Base-by-base conservation (phyloP, 345 rosid genomes). In the Hypericum perforatum region DNA sequence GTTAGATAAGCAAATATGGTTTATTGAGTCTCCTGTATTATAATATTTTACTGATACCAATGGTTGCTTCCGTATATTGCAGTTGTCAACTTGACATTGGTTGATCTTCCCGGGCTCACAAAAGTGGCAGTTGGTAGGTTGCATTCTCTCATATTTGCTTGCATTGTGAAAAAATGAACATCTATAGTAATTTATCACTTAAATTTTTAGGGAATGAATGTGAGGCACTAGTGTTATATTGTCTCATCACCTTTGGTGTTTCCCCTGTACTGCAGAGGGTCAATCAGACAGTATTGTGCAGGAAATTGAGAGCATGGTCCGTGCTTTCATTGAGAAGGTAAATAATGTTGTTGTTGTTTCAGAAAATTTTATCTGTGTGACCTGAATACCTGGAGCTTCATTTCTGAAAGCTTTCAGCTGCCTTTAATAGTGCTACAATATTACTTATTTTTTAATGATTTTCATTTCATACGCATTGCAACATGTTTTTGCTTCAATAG, bases 61-160 rank as follows among this genome's bases (percentile, higher is more conserved):
- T 36, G 6, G 63, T 11, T 32, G 52, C 44, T 64, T 69, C 60
- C 52, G 9, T 32, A 39, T 64, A 43, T 50, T 73, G 74, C 89
- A 92, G 98, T 94, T 75, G 99, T 94, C 66, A 89, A 94, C 79
- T 72, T 94, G 81, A 94, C 99, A 7, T 63, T 94, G 68, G 68
- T 94, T 62, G 99, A 94, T 78, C 97, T 94, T 75, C 99, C 99
- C 16, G 99, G 99, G 61, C 97, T 94, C 47, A 94, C 99, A 37
- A 94, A 94, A 79, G 94, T 94, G 39, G 99, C 99, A 49, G 81
- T 94, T 52, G 99, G 99, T 94, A 70, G 81, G 86, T 77, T 52
- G 7, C 38, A 8, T 42, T 1, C 37, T 39, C 62, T 54, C 37
- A 16, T 42, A 11, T 22, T 7, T 9, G 51, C 22, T 45, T 13